phyloP scores from a whole-genome alignment of 2,329 filamentous ascomycete species.

The Blumeriella jaapii region DNA sequence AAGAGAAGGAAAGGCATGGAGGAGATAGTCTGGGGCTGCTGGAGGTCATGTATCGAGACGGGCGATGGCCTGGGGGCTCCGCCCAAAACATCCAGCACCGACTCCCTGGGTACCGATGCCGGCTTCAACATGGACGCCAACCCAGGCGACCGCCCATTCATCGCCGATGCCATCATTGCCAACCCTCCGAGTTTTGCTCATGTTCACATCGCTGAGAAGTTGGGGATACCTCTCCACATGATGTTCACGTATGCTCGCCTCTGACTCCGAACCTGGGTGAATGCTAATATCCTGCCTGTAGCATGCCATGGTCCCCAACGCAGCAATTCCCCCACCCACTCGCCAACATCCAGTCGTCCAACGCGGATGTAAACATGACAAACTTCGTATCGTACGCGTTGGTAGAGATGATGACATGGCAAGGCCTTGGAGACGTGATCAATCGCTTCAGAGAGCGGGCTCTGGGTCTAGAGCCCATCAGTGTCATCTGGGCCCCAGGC shows the following conservation, averaged over 20 bases:
- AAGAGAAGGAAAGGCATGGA: slow-evolving; percentile 64
- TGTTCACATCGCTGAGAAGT: slow-evolving; percentile 62
- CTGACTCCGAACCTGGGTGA: neutral
- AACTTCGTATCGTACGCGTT: slow-evolving; percentile 60
- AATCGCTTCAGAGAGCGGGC: slow-evolving; percentile 71
- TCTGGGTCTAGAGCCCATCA: slow-evolving; percentile 66
- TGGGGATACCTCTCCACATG: slow-evolving; percentile 65
- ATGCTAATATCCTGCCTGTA: slow-evolving; percentile 9
- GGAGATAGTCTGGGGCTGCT: slow-evolving; percentile 73
- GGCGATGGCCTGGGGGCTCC: slow-evolving; percentile 45
- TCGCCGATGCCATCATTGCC: slow-evolving; percentile 72
- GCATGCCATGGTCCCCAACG: slow-evolving; percentile 61
- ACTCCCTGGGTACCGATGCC: slow-evolving; percentile 21
- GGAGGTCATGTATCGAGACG: slow-evolving; percentile 73
- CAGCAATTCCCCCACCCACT: slow-evolving; percentile 60
- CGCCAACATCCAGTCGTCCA: slow-evolving; percentile 53
- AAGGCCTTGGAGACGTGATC: slow-evolving; percentile 76
- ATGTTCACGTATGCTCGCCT: slow-evolving; percentile 70
- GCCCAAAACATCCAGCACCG: slow-evolving; percentile 13
- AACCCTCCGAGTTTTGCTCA: slow-evolving; percentile 71
- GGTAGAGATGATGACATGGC: slow-evolving; percentile 64
- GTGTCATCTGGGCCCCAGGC: slow-evolving; percentile 71
- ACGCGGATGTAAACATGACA: slow-evolving; percentile 49
- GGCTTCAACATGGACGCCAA: slow-evolving; percentile 27
- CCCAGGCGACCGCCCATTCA: slow-evolving; percentile 46